Evolutionary conservation across 148 eudicot genomes (phyloP).

Genomic region (Chenopodium suecicum): DNA sequence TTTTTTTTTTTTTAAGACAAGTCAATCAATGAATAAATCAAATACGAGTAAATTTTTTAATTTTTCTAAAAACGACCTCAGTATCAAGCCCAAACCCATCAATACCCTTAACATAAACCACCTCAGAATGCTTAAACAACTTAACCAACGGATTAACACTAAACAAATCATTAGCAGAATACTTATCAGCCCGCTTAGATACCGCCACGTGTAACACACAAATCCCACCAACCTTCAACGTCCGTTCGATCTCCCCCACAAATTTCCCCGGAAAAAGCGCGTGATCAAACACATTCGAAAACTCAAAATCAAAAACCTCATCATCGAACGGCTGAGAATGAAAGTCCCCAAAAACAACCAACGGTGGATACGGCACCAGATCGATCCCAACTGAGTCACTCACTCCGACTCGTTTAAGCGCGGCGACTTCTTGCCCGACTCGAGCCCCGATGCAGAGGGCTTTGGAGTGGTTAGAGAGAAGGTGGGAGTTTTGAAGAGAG

Average conservation of each 20-base stretch:
- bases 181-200: constrained; percentile 59
- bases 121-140: constrained; percentile 50
- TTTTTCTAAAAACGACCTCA: constrained; percentile 62
- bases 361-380: constrained; percentile 74
- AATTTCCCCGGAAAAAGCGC: constrained; percentile 66
- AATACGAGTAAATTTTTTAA: neutral
- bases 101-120: constrained; percentile 45
- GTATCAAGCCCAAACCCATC: constrained; percentile 92
- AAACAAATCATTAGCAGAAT: constrained; percentile 79
- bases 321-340: constrained; percentile 72
- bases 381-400: constrained; percentile 66
- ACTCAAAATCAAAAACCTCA: constrained; percentile 63
- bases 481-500: constrained; percentile 31
- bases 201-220: constrained; percentile 74
- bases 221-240: constrained; percentile 65
- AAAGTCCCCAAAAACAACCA: constrained; percentile 71
- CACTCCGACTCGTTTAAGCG: constrained; percentile 57
- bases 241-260: constrained; percentile 74
- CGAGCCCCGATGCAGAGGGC: constrained; percentile 74
- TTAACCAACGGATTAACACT: constrained; percentile 50
- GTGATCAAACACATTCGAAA: constrained; percentile 85
- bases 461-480: constrained; percentile 42
- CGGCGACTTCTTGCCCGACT: constrained; percentile 82
- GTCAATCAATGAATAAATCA: neutral
- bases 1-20: neutral